A percentile compares a stretch with the other conserved stretches of the same genome.
phyloP scores from a whole-genome alignment of 177 flowering plant species.

The Vitis hybrid region DNA sequence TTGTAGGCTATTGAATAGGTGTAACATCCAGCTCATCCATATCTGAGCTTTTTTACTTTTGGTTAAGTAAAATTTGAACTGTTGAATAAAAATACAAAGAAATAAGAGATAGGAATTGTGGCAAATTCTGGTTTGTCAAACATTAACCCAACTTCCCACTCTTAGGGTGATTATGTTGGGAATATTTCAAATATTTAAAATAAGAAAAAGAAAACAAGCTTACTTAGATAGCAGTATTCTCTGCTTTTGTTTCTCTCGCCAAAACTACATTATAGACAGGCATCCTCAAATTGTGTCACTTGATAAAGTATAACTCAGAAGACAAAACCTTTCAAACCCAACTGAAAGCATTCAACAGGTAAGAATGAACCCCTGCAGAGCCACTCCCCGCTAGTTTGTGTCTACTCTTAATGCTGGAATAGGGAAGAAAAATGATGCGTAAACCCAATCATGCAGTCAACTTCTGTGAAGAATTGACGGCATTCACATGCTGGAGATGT shows the following conservation, averaged over 20 bases:
- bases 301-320: background rate
- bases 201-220: background rate
- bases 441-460: slow-evolving; percentile 48
- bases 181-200: background rate
- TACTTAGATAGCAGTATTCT: background rate
- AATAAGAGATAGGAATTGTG: too few relatives aligned
- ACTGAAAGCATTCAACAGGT: background rate
- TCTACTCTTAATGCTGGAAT: slow-evolving; percentile 17
- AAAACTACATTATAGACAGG: slow-evolving; percentile 15
- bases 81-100: too few relatives aligned
- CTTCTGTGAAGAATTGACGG: slow-evolving; percentile 48
- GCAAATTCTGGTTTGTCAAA: too few relatives aligned
- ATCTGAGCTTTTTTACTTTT: too few relatives aligned
- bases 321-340: slow-evolving; percentile 11
- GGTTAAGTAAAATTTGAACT: too few relatives aligned
- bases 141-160: too few relatives aligned
- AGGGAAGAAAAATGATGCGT: background rate
- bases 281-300: background rate
- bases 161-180: background rate
- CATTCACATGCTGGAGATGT: slow-evolving; percentile 73
- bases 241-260: background rate
- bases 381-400: slow-evolving; percentile 2
- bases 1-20: too few relatives aligned
- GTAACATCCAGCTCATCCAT: too few relatives aligned
- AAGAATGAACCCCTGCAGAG: background rate